These are phyloP conservation scores for Phytophthora multivora DNA, from an alignment of 352 stramenopile species.

Conservation along the genomic window DNA sequence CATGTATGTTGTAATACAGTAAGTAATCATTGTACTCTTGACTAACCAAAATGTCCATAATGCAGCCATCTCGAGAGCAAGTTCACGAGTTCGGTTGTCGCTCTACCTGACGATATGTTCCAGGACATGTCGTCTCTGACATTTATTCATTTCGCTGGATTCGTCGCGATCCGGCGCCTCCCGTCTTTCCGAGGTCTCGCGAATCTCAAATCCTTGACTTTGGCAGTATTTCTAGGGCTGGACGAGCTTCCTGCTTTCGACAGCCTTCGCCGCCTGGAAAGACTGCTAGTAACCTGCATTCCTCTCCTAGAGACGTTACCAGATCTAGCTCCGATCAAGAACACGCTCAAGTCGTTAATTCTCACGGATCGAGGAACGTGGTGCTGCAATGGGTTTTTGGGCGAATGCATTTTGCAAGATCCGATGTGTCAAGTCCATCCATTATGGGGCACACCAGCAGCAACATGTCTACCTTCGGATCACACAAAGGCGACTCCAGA, in stretches of 20 bases:
- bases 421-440: slow-evolving; percentile 27
- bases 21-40: too few relatives aligned
- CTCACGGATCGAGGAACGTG: slow-evolving; percentile 17
- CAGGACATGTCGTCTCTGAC: slow-evolving; percentile 38
- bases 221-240: slow-evolving; percentile 22
- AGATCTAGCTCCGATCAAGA: slow-evolving; percentile 23
- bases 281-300: slow-evolving; percentile 24
- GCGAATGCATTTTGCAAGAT: slow-evolving; percentile 17
- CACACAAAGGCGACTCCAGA: slow-evolving; percentile 9
- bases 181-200: slow-evolving; percentile 37
- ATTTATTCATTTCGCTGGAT: slow-evolving; percentile 40
- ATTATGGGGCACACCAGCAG: slow-evolving; percentile 26
- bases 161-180: slow-evolving; percentile 23
- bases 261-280: slow-evolving; percentile 22
- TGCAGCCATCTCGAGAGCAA: slow-evolving; percentile 28
- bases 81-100: slow-evolving; percentile 17
- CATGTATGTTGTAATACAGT: slow-evolving; percentile 33
- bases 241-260: slow-evolving; percentile 26
- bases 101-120: slow-evolving; percentile 39
- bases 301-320: slow-evolving; percentile 19
- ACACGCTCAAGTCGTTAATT: slow-evolving; percentile 22
- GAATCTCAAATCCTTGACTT: slow-evolving; percentile 38
- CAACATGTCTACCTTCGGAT: slow-evolving; percentile 14
- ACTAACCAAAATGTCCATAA: neutral
- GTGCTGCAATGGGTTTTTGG: slow-evolving; percentile 45